Base-by-base conservation (phyloP, 225 moss, liverwort and hornwort genomes). In the Neckera pumila region DNA sequence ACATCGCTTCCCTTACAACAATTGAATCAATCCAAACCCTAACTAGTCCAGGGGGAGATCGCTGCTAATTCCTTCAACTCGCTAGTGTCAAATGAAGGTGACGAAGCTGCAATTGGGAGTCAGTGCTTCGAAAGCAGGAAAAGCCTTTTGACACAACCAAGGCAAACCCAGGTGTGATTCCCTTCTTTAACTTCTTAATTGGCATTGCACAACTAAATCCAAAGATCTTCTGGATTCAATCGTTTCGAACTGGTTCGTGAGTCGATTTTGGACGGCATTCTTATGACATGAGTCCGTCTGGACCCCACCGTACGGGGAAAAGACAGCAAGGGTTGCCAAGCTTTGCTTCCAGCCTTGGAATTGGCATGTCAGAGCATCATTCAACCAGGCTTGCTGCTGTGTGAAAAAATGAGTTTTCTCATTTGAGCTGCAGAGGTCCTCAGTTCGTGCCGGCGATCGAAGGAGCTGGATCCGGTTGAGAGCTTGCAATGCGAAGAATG, bases 1-100 rank as follows among this genome's bases (percentile, higher is more conserved):
- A 58, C 93, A 95, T 95, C 77, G 74, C 38, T 85, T 42, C 71
- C 42, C 42, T 57, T 56, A 6, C 56, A 61, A 85, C 75, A 45
- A 47, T 22, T 14, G n/a, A 75, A 64, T 31, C 25, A 49, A 49
- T 18, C 53, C 69, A 69, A 69, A 40, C 17, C 27, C 64, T 49
- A 49, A 17, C 49, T 82, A 47, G 81, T 81, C 81, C 21, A 20
- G 33, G 11, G 40, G 14, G 30, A 58, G 62, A 74, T 40, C 49
- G 72, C 61, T n/a, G 62, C 88, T 20, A 51, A 57, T 61, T 71
- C 40, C 66, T 70, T 47, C 69, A n/a, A 56, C 28, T 56, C 72
- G 31, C 51, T 15, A 51, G 51, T 16, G 62, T 67, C 58, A 30
- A 73, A 72, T 56, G 14, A 64, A 34, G 54, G 58, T 43, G 88